Evolutionary conservation across 192 early-diverging fungal genomes (phyloP).

Genomic region (Coemansia sp.): DNA sequence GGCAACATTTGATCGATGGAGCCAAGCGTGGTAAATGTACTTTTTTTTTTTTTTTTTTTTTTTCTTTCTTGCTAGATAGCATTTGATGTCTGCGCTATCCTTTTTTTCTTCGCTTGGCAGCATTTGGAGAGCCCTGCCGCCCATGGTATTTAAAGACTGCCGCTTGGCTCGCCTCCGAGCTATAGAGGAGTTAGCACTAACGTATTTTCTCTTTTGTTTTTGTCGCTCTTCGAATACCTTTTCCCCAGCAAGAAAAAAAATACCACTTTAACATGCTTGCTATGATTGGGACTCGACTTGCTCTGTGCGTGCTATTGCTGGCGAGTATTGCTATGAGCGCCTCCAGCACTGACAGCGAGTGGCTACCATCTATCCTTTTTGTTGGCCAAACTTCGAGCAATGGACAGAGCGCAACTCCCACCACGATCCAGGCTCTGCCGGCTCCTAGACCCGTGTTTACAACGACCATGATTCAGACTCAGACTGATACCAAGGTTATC

Average conservation of each 20-base stretch:
- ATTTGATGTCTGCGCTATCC: slow-evolving; percentile 3
- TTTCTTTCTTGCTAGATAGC: neutral
- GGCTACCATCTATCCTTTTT: neutral
- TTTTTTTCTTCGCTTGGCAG: neutral
- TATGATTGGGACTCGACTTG: neutral
- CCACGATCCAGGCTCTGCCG: neutral
- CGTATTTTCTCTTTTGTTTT: neutral
- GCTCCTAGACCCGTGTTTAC: neutral
- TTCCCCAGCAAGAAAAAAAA: neutral
- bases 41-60: neutral
- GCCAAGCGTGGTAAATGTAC: neutral
- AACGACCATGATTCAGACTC: neutral
- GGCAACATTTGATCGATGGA: slow-evolving; percentile 5
- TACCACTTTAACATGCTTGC: neutral
- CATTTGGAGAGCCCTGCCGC: neutral
- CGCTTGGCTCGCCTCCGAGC: neutral
- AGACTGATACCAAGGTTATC: neutral
- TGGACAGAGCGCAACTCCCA: neutral
- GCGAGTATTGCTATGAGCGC: neutral
- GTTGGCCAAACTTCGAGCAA: neutral
- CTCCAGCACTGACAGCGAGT: neutral
- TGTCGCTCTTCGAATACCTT: neutral
- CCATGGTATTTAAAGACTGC: neutral
- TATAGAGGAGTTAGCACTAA: neutral
- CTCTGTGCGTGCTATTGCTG: neutral